These are phyloP conservation scores for Podospora bellae-mahoneyi DNA, from an alignment of 495 filamentous ascomycete genomes.

Conservation along the genomic window DNA sequence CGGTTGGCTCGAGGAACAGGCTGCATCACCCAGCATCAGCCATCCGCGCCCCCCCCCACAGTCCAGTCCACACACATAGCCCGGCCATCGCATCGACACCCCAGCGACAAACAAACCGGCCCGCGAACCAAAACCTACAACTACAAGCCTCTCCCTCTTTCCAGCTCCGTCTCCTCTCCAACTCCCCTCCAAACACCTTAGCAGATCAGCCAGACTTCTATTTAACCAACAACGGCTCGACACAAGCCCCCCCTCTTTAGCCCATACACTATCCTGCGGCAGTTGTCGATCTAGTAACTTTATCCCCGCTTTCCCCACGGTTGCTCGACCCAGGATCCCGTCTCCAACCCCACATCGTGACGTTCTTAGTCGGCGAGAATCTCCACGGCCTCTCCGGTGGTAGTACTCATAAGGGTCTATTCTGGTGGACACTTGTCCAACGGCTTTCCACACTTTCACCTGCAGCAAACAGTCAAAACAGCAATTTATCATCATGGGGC, in stretches of 20 bases:
- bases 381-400: neutral
- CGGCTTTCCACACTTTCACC: neutral
- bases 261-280: neutral
- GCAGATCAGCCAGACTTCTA: neutral
- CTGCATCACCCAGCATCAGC: constrained; percentile 2
- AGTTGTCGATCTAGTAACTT: neutral
- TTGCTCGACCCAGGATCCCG: neutral
- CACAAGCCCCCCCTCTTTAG: neutral
- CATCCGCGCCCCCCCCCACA: neutral
- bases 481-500: constrained; percentile 37
- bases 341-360: constrained; percentile 11
- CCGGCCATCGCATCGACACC: neutral
- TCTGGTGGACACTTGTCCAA: neutral
- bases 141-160: neutral
- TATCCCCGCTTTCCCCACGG: constrained; percentile 13
- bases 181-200: neutral
- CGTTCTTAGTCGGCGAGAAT: constrained; percentile 1
- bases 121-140: neutral
- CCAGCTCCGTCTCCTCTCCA: neutral
- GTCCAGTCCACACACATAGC: neutral
- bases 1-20: neutral
- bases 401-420: neutral
- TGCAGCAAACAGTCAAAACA: neutral
- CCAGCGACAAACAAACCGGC: neutral
- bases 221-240: neutral